Evolutionary conservation across 2,329 filamentous ascomycete species (phyloP).

Genomic region (Sporothrix brasiliensis): DNA sequence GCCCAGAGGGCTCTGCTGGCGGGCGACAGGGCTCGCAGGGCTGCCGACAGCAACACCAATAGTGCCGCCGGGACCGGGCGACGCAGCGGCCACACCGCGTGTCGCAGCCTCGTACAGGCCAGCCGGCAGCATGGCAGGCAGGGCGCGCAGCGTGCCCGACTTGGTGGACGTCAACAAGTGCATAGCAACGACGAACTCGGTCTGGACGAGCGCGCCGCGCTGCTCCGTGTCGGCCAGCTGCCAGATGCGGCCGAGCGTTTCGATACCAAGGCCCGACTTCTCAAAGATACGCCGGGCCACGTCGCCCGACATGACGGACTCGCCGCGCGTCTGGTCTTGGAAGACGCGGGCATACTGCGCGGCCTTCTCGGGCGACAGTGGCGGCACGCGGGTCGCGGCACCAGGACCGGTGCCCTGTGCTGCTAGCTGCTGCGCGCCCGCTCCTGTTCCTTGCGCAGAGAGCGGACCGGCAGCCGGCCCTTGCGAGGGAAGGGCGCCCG

Average conservation of each 20-base stretch:
- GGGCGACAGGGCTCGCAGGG: conserved; percentile 42
- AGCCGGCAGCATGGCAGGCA: conserved; percentile 80
- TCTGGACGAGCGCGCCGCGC: conserved; percentile 79
- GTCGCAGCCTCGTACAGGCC: conserved; percentile 89
- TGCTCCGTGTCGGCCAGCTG: conserved; percentile 92
- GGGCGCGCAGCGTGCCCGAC: conserved; percentile 73
- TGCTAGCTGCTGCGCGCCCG: conserved; percentile 39
- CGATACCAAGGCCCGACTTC: conserved; percentile 85
- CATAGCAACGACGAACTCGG: conserved; percentile 98
- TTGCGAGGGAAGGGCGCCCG: conserved; percentile 38
- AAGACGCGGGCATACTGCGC: conserved; percentile 88
- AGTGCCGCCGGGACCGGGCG: not conserved
- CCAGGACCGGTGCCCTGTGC: conserved; percentile 51
- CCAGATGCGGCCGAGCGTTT: conserved; percentile 93
- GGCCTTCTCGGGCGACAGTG: conserved; percentile 84
- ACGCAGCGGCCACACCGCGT: conserved; percentile 53
- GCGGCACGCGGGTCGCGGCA: conserved; percentile 75
- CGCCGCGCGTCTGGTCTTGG: conserved; percentile 80
- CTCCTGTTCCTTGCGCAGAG: conserved; percentile 63
- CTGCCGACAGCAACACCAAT: conserved; percentile 37
- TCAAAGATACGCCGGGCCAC: conserved; percentile 94
- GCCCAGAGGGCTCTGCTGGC: conserved; percentile 54
- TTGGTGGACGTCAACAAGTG: conserved; percentile 92
- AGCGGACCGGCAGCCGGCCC: conserved; percentile 43
- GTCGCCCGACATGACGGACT: conserved; percentile 74